These are phyloP conservation scores for Suhomyces vadensis DNA, from an alignment of 805 yeast genomes.

Conservation along the genomic window DNA sequence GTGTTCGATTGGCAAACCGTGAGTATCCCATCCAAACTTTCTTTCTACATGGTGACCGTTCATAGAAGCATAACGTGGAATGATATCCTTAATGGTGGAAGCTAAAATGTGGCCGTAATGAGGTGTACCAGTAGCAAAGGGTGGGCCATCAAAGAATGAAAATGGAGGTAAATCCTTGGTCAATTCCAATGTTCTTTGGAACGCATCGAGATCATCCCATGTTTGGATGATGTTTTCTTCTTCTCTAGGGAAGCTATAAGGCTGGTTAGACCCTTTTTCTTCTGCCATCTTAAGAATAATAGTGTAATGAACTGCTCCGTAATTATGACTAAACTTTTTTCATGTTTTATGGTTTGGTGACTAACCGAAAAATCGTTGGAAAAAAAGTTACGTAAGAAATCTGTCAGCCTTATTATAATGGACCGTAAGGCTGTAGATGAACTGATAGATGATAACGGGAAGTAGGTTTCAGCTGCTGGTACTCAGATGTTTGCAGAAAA, in stretches of 20 bases:
- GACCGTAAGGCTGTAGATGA: neutral
- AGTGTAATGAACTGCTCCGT: too few relatives aligned
- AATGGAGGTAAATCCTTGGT: conserved; percentile 85
- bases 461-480: neutral
- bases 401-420: neutral
- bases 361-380: neutral
- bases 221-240: conserved; percentile 77
- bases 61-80: conserved; percentile 98
- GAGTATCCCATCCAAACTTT: conserved; percentile 99
- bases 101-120: conserved; percentile 98
- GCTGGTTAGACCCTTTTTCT: conserved; percentile 12
- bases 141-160: conserved; percentile 98
- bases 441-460: neutral
- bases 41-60: conserved; percentile 95
- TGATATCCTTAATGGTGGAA: conserved; percentile 95
- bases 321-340: too few relatives aligned
- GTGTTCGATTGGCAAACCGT: conserved; percentile 97
- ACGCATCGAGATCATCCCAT: conserved; percentile 96
- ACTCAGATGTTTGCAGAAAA: neutral
- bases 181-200: conserved; percentile 78
- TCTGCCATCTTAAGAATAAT: conserved; percentile 10
- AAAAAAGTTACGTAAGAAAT: conserved; percentile 1
- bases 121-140: conserved; percentile 99
- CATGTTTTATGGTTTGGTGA: conserved; percentile 1
- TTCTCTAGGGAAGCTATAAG: conserved; percentile 79